phyloP scores from a whole-genome alignment of 208 protist genomes.

The Zelonia costaricensis region DNA sequence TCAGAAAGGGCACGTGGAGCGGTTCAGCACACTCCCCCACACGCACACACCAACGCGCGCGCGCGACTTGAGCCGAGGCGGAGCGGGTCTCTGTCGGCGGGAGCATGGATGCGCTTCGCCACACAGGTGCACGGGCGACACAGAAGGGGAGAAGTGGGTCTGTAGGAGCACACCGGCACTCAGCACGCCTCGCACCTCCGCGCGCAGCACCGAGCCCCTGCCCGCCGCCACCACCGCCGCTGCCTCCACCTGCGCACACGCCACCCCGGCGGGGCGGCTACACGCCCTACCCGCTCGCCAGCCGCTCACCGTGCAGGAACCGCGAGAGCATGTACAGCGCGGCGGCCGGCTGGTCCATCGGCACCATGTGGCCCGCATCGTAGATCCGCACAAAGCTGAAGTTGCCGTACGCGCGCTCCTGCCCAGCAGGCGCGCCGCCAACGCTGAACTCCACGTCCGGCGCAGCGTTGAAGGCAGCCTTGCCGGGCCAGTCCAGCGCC shows the following conservation, averaged over 20 bases:
- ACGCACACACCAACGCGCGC: not conserved
- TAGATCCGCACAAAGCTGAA: slow-evolving; percentile 84
- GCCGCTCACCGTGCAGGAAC: slow-evolving; percentile 37
- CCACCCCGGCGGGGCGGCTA: not conserved
- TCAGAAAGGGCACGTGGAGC: too few species aligned
- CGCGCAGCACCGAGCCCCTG: too few species aligned
- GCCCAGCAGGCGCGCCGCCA: slow-evolving; percentile 22
- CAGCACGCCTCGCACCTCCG: too few species aligned
- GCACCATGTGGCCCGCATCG: slow-evolving; percentile 90
- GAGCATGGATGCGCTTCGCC: too few species aligned
- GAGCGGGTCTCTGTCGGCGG: too few species aligned
- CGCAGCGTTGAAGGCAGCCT: slow-evolving; percentile 54
- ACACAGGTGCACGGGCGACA: too few species aligned
- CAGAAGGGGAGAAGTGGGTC: too few species aligned
- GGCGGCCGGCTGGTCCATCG: slow-evolving; percentile 77
- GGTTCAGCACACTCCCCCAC: too few species aligned
- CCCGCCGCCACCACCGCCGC: too few species aligned
- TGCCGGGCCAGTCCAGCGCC: slow-evolving; percentile 72
- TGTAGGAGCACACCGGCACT: too few species aligned
- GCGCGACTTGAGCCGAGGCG: not conserved
- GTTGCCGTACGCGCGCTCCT: slow-evolving; percentile 32
- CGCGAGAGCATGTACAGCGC: slow-evolving; percentile 48
- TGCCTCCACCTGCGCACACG: too few species aligned
- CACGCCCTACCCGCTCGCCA: not conserved
- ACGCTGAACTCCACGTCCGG: slow-evolving; percentile 41